Evolutionary conservation across 1,284 basidiomycete species (phyloP).

Genomic region (Trametes polyzona): DNA sequence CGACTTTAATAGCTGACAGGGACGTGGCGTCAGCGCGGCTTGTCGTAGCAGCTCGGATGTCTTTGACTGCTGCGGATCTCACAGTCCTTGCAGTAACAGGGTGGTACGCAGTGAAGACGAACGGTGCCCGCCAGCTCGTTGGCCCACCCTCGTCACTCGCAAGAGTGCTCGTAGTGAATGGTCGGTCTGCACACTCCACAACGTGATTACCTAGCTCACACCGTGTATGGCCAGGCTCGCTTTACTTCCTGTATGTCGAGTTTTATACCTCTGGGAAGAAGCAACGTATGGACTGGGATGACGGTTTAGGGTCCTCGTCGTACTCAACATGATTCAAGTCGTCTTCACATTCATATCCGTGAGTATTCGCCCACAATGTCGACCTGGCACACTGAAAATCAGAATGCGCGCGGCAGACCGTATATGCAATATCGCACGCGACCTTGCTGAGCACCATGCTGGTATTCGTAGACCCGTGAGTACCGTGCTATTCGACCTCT

Average conservation of each 20-base stretch:
- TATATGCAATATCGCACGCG: background rate
- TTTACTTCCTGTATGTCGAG: background rate
- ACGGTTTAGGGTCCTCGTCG: background rate
- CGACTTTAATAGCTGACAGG: too few relatives aligned
- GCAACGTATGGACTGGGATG: background rate
- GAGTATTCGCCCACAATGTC: background rate
- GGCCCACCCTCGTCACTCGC: too few relatives aligned
- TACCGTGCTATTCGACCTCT: background rate
- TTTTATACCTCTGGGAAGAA: background rate
- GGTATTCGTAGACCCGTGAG: conserved; percentile 2
- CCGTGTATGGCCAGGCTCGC: background rate
- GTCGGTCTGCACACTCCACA: background rate
- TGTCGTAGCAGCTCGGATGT: too few relatives aligned
- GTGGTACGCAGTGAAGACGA: too few relatives aligned
- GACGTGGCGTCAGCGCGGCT: too few relatives aligned
- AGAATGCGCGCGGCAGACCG: background rate
- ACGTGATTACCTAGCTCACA: background rate
- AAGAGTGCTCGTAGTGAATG: background rate
- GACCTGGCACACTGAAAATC: background rate
- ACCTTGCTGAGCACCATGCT: background rate
- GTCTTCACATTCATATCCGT: background rate
- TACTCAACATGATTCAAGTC: background rate
- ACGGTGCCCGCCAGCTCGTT: too few relatives aligned
- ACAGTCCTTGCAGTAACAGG: too few relatives aligned
- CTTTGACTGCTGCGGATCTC: too few relatives aligned